Conservation (phyloP, 2,329 filamentous ascomycete genomes). For the Cladophialophora immunda region DNA sequence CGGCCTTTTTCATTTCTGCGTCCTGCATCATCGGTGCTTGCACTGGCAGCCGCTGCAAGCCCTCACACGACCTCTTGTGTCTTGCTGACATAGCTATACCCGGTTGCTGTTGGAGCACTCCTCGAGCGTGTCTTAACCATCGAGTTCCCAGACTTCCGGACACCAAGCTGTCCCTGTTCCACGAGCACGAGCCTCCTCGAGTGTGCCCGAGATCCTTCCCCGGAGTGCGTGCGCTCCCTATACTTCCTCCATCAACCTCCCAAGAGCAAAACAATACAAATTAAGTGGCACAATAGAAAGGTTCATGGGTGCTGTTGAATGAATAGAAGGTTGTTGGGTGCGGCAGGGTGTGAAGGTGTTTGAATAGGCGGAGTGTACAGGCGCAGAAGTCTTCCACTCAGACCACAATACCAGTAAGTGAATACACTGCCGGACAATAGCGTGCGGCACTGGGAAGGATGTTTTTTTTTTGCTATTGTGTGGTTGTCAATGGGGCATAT, state of each 20-base stretch:
- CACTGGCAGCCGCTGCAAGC: neutral
- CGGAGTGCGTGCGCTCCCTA: neutral
- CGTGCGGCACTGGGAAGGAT: constrained; percentile 4
- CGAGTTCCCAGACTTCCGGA: neutral
- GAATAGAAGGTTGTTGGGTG: constrained; percentile 28
- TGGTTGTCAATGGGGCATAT: constrained; percentile 12
- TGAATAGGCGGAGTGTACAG: constrained; percentile 26
- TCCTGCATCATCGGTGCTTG: constrained; percentile 11
- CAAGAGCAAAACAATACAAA: constrained; percentile 2
- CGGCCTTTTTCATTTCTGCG: constrained; percentile 20
- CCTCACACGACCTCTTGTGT: neutral
- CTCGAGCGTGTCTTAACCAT: neutral
- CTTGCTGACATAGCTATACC: neutral
- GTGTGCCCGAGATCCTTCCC: constrained; percentile 10
- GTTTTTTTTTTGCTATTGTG: constrained; percentile 9
- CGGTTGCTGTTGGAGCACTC: neutral
- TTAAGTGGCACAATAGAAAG: neutral
- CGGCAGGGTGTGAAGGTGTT: constrained; percentile 32
- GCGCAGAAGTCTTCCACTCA: constrained; percentile 18
- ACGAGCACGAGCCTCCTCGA: constrained; percentile 11
- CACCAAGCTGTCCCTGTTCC: constrained; percentile 5
- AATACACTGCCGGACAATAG: constrained; percentile 21
- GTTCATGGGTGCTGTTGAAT: constrained; percentile 14
- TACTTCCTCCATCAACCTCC: neutral
- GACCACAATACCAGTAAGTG: constrained; percentile 31